Percentiles rank a stretch among this genome's conserved stretches.
Conservation (phyloP, 176 grass and related monocot species). For the Otatea glauca region DNA sequence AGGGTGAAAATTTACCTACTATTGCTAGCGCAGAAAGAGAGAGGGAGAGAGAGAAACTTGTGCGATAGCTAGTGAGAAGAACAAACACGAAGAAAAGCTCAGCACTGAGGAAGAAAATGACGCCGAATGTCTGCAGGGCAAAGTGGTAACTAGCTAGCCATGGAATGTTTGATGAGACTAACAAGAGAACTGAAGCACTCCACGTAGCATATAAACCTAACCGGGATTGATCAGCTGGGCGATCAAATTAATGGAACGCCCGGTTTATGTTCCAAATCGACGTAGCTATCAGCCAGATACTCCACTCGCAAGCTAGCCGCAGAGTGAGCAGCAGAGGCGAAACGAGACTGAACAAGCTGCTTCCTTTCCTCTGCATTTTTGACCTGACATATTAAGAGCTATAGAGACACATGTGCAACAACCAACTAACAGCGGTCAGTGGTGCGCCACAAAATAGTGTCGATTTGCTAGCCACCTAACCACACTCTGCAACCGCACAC, state of each 20-base stretch:
- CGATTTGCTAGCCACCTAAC: background rate
- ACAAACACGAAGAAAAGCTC: too few relatives aligned
- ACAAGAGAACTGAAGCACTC: background rate
- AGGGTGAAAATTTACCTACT: too few relatives aligned
- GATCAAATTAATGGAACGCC: background rate
- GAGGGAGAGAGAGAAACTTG: too few relatives aligned
- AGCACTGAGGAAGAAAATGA: background rate
- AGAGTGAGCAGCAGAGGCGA: background rate
- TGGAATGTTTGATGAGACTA: background rate
- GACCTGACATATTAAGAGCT: background rate
- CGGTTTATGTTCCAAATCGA: background rate
- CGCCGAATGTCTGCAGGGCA: background rate
- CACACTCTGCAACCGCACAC: background rate
- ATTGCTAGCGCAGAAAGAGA: too few relatives aligned
- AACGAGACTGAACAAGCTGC: background rate
- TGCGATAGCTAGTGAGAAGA: too few relatives aligned
- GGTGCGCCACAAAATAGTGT: background rate
- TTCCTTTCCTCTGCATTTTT: background rate
- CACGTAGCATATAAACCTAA: background rate
- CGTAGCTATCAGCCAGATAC: slow-evolving; percentile 12
- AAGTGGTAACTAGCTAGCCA: background rate
- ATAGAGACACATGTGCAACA: too few relatives aligned
- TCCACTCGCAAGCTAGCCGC: background rate
- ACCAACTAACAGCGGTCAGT: background rate
- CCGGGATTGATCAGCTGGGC: background rate